A percentile compares a stretch with the other conserved stretches of the same genome.
Evolutionary conservation across 1,284 basidiomycete species (phyloP).

Genomic region (Apiotrichum porosum): DNA sequence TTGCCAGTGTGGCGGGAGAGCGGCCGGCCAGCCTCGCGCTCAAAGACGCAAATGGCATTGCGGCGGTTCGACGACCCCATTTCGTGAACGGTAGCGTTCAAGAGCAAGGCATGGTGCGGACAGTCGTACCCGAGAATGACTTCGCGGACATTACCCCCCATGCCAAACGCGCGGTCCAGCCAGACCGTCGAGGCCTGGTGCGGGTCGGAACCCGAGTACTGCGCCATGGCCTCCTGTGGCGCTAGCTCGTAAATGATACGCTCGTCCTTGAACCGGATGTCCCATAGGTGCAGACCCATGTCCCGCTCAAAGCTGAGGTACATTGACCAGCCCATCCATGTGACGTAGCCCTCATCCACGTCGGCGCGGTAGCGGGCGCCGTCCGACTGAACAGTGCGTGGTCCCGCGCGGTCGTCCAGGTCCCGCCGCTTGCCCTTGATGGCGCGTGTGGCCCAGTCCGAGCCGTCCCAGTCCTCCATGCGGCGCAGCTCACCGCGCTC

Average conservation of each 20-base stretch:
- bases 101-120: constrained; percentile 58
- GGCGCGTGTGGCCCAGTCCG: constrained; percentile 45
- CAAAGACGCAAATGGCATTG: constrained; percentile 62
- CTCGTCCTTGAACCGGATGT: constrained; percentile 58
- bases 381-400: constrained; percentile 57
- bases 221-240: constrained; percentile 54
- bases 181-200: constrained; percentile 61
- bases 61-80: constrained; percentile 51
- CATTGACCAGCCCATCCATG: constrained; percentile 52
- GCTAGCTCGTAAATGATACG: constrained; percentile 62
- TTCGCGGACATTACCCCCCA: constrained; percentile 57
- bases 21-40: constrained; percentile 58
- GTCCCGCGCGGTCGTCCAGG: constrained; percentile 60
- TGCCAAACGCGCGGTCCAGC: constrained; percentile 63
- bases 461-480: constrained; percentile 41
- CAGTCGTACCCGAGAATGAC: constrained; percentile 64
- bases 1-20: constrained; percentile 54
- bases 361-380: constrained; percentile 60
- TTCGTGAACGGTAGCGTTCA: constrained; percentile 57
- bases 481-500: constrained; percentile 55
- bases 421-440: constrained; percentile 50
- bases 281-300: constrained; percentile 63
- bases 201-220: constrained; percentile 63
- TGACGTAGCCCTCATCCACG: constrained; percentile 54
- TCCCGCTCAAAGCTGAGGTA: constrained; percentile 62